Percentiles rank a stretch among this genome's conserved stretches.
phyloP scores from a whole-genome alignment of 306 rosid species.

The Gastrolobium villosum region DNA sequence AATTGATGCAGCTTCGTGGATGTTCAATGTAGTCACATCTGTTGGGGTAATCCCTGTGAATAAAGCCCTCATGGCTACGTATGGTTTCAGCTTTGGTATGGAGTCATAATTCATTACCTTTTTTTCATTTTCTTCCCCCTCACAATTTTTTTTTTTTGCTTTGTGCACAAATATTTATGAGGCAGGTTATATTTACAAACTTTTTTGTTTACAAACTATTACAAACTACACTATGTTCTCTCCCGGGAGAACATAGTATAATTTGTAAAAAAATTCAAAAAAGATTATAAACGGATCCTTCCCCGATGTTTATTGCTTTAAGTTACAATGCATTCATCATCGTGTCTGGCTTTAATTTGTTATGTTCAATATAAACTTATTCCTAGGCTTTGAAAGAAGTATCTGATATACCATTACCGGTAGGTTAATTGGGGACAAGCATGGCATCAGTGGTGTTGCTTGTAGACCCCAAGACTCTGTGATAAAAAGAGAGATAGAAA shows the following conservation, averaged over 20 bases:
- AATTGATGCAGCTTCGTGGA: slow-evolving; percentile 77
- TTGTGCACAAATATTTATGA: background rate
- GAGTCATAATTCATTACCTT: background rate
- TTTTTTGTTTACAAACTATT: too few species aligned
- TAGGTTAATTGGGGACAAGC: background rate
- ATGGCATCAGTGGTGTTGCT: background rate
- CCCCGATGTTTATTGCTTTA: slow-evolving; percentile 15
- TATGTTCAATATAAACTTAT: background rate
- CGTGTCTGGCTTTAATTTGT: slow-evolving; percentile 29
- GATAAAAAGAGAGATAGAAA: background rate
- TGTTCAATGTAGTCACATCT: slow-evolving; percentile 83
- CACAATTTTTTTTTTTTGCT: slow-evolving; percentile 2
- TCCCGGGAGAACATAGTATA: too few species aligned
- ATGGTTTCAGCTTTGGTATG: slow-evolving; percentile 82
- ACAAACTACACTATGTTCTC: too few species aligned
- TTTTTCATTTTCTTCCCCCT: background rate
- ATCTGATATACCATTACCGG: slow-evolving; percentile 2
- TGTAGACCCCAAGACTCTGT: background rate
- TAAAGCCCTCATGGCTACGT: slow-evolving; percentile 74
- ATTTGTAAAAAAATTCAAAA: too few species aligned
- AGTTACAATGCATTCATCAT: slow-evolving; percentile 22
- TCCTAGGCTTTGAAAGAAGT: slow-evolving; percentile 20
- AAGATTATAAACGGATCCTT: too few species aligned
- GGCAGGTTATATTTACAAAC: too few species aligned
- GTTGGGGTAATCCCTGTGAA: slow-evolving; percentile 83